Evolutionary conservation across 164 flowering plant genomes (phyloP).

Genomic region (Aristolochia californica): DNA sequence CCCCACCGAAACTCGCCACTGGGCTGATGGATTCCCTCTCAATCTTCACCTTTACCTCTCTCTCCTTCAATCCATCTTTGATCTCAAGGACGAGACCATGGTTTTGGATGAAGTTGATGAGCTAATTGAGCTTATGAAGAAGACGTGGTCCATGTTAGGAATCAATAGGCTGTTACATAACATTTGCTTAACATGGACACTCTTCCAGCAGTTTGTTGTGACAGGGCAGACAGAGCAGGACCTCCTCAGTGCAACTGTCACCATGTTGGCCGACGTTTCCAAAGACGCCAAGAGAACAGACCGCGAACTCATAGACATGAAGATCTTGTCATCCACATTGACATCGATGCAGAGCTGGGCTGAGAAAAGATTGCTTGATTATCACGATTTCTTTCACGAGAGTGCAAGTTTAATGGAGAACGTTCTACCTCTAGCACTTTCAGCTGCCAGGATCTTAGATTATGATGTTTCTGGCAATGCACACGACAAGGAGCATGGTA

Average conservation of each 20-base stretch:
- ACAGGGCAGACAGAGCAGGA: conserved; percentile 63
- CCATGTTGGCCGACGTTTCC: conserved; percentile 64
- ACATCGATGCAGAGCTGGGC: conserved; percentile 62
- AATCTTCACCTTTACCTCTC: conserved; percentile 59
- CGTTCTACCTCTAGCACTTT: conserved; percentile 53
- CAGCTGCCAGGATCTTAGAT: conserved; percentile 48
- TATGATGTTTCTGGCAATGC: conserved; percentile 39
- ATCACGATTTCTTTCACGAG: conserved; percentile 49
- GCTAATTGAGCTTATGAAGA: conserved; percentile 80
- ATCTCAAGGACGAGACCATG: conserved; percentile 55
- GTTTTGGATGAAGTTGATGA: conserved; percentile 91
- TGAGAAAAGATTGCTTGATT: conserved; percentile 51
- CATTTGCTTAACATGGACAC: conserved; percentile 70
- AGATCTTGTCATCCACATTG: conserved; percentile 40
- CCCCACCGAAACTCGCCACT: conserved; percentile 61
- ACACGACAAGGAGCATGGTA: background rate
- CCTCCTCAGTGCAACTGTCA: conserved; percentile 51
- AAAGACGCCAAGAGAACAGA: conserved; percentile 52
- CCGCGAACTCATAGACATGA: conserved; percentile 34
- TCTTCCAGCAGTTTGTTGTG: conserved; percentile 61
- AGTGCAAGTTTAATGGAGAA: conserved; percentile 54
- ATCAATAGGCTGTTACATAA: conserved; percentile 51
- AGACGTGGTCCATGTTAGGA: conserved; percentile 83
- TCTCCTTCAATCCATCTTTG: conserved; percentile 68
- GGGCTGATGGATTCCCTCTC: conserved; percentile 91